Base-by-base conservation (phyloP, 768 basidiomycete genomes). In the Tephrocybe sp. region DNA sequence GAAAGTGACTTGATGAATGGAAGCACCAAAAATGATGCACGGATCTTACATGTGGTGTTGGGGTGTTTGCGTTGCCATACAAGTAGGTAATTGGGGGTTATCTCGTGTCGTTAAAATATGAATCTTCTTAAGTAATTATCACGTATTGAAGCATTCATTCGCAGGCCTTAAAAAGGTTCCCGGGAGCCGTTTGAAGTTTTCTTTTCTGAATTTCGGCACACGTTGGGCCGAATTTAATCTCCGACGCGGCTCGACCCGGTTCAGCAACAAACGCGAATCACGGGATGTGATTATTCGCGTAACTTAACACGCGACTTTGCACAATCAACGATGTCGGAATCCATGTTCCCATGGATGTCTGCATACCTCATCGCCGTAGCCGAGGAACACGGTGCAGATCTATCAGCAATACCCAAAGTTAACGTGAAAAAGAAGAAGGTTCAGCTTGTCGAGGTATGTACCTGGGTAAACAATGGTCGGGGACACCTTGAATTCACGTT, bases 371-470 rank as follows among this genome's bases (percentile, higher is more conserved):
- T 78, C 21, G 57, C 62, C 7, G 58, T 78, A 11, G 83, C 79
- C 0, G 78, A 84, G 58, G 69, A 67, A 1, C 65, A 79, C 51
- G 86, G 86, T 6, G 75, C 68, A 6, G 67, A 78, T 30, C 44
- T 81, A 12, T 53, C 62, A 8, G 61, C 54, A 0, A 63, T 72
- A 12, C 74, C 76, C 1, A 37, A 37, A 30, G 7, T 47, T 0
- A 59, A 61, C 25, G 15, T 47, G 11, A 76, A 71, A 52, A 72
- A 67, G 38, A 80, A 71, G 57, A 84, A 73, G 54, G 81, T 79
- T 0, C 87, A 88, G 51, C 67, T 88, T 19, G 68, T 73, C 37
- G 77, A 86, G 66, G 87, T 80, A 40, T 38, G 67, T 31, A 19
- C 36, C 24, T 15, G 21, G 12, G 9, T n/a, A n/a, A n/a, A n/a